Percentiles rank a stretch among this genome's conserved stretches.
These are phyloP conservation scores for Saccharomycopsis crataegensis DNA, from an alignment of 1,139 yeast species.

Conservation along the genomic window DNA sequence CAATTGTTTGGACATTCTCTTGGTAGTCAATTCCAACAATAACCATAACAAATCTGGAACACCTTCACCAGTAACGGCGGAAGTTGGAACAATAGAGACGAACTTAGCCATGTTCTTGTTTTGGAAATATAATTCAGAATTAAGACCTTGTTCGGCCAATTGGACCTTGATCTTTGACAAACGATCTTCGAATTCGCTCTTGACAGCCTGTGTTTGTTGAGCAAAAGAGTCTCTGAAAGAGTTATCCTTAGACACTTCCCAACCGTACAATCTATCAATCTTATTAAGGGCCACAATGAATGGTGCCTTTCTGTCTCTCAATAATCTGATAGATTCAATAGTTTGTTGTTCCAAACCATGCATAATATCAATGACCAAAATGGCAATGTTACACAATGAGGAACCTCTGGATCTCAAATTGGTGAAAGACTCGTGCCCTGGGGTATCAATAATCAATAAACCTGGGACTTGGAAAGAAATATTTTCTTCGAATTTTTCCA, in stretches of 20 bases:
- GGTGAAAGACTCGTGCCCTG: slow-evolving; percentile 99
- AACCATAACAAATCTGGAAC: slow-evolving; percentile 97
- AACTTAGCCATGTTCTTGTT: slow-evolving; percentile 88
- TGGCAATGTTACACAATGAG: slow-evolving; percentile 96
- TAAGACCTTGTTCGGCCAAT: slow-evolving; percentile 95
- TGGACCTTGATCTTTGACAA: slow-evolving; percentile 81
- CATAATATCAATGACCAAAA: slow-evolving; percentile 96
- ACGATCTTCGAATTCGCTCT: slow-evolving; percentile 86
- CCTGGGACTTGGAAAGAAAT: slow-evolving; percentile 89
- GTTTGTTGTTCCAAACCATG: slow-evolving; percentile 99
- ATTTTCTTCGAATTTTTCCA: slow-evolving; percentile 80
- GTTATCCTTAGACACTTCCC: slow-evolving; percentile 86
- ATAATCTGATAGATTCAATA: slow-evolving; percentile 80
- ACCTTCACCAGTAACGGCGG: slow-evolving; percentile 99
- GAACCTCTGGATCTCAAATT: slow-evolving; percentile 98
- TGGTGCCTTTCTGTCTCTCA: slow-evolving; percentile 97
- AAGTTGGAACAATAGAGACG: slow-evolving; percentile 95
- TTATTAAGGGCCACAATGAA: slow-evolving; percentile 94
- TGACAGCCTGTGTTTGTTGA: slow-evolving; percentile 75
- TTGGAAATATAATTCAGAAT: slow-evolving; percentile 92
- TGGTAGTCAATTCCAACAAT: slow-evolving; percentile 89
- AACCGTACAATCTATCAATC: slow-evolving; percentile 93
- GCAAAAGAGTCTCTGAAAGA: slow-evolving; percentile 92
- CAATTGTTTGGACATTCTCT: slow-evolving; percentile 98
- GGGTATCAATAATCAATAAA: slow-evolving; percentile 90